phyloP scores from a whole-genome alignment of 129 eudicot species.

The Pittosporum tobira region DNA sequence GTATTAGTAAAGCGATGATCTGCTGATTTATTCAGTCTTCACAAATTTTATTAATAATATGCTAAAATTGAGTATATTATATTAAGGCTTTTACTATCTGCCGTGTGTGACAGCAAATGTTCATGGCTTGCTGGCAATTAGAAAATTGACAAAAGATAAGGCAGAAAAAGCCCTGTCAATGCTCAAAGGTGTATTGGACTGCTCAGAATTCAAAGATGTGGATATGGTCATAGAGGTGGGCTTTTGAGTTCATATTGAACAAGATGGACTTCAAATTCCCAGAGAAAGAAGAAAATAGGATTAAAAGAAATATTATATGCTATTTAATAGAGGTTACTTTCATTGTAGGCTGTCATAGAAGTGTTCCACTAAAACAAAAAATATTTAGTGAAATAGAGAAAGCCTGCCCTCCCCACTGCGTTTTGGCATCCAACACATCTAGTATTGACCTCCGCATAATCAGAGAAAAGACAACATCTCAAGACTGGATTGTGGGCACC shows the following conservation, averaged over 20 bases:
- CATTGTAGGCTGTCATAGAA: slow-evolving; percentile 74
- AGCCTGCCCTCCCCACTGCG: slow-evolving; percentile 75
- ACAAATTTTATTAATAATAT: not conserved
- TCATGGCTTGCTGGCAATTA: slow-evolving; percentile 55
- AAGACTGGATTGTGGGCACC: slow-evolving; percentile 82
- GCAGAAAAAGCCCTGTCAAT: slow-evolving; percentile 65
- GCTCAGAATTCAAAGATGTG: slow-evolving; percentile 61
- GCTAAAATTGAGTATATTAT: not conserved
- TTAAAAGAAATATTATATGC: no score
- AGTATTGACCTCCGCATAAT: slow-evolving; percentile 64
- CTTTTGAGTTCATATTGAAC: not conserved
- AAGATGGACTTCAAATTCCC: not conserved
- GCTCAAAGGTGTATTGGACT: slow-evolving; percentile 74
- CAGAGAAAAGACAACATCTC: slow-evolving; percentile 62
- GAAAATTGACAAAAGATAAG: slow-evolving; percentile 48
- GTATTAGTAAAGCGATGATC: slow-evolving; percentile 20
- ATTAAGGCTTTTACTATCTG: not conserved
- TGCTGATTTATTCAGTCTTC: not conserved
- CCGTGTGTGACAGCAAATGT: slow-evolving; percentile 50
- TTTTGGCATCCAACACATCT: slow-evolving; percentile 86
- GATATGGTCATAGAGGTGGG: slow-evolving; percentile 91
- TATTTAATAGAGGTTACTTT: not conserved
- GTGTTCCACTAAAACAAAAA: slow-evolving; percentile 68
- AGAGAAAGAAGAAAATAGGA: no score
- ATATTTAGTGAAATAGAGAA: slow-evolving; percentile 73